Evolutionary conservation across 371 early-diverging fungal species (phyloP), one percentile per base, ranked within the genome.

Genomic region (Mortierella sp.): DNA sequence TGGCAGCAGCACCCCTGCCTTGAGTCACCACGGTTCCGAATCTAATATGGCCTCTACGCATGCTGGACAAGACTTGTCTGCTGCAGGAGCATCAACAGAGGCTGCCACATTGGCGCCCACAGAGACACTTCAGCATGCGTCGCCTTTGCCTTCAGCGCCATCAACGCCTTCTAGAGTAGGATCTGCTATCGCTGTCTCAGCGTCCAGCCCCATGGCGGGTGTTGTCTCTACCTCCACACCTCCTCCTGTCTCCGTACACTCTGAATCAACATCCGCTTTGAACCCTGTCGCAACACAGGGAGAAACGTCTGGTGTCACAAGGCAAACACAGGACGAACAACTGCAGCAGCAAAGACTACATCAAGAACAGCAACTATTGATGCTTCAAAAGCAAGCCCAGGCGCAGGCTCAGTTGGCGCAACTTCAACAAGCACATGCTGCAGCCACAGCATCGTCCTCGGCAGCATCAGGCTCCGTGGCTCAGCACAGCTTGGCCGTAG

Each of bases 311-410:
- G 13, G 13, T 24, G 49, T 24, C 13, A 12, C 30, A 57, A 16
- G 49, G 61, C 21, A n/a, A 52, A 19, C 53, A 52, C 28, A 28
- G 30, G 1, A 13, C 19, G 42, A 34, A 34, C 34, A 34, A 34
- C 19, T 42, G 41, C 50, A 9, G 8, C 55, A 54, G 16, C 64
- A 43, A n/a, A 21, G 31, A 19, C 66, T 59, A 41, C 39, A 41
- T 1, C 61, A 64, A 48, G 61, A 66, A 26, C 63, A 62, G 16
- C 61, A 66, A 26, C 47, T 64, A 24, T 26, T 60, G 21, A 34
- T 57, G 18, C 65, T 71, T n/a, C 65, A 71, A 21, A 63, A 56
- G 12, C 72, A 72, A 27, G 71, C 71, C 1, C 72, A 68, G 38
- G 61, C 67, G 16, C 56, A 61, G 38, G 61, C 67, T 14, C 56